Evolutionary conservation across 768 basidiomycete genomes (phyloP).

Genomic region (Cyclocybe aegerita): DNA sequence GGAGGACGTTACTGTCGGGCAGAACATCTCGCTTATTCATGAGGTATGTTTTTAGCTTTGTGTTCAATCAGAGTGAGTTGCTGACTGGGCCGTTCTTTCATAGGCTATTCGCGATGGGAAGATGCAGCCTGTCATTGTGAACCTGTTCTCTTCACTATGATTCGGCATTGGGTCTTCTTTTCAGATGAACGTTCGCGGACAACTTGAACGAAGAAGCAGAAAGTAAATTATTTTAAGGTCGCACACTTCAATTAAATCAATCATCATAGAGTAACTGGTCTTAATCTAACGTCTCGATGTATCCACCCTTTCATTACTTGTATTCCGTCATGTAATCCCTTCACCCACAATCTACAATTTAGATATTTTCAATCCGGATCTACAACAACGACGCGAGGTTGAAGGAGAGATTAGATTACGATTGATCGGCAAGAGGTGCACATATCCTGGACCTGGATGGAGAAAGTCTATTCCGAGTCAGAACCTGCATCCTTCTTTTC

Average conservation of each 20-base stretch:
- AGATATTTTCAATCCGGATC: background rate
- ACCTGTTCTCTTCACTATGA: slow-evolving; percentile 32
- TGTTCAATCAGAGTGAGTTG: background rate
- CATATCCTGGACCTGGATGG: too few relatives aligned
- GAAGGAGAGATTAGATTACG: background rate
- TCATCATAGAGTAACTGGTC: background rate
- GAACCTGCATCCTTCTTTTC: too few relatives aligned
- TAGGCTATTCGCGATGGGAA: slow-evolving; percentile 56
- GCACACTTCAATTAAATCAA: too few relatives aligned
- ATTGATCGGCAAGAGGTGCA: background rate
- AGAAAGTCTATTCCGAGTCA: too few relatives aligned
- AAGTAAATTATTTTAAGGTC: too few relatives aligned
- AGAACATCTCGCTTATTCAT: slow-evolving; percentile 72
- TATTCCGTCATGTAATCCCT: too few relatives aligned
- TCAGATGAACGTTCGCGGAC: too few relatives aligned
- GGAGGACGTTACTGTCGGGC: slow-evolving; percentile 68
- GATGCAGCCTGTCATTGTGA: slow-evolving; percentile 43
- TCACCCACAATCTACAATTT: background rate
- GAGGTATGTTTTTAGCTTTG: slow-evolving; percentile 50
- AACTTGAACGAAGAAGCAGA: too few relatives aligned
- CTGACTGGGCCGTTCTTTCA: background rate
- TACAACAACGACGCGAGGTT: background rate
- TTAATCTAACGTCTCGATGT: background rate
- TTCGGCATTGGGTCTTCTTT: background rate
- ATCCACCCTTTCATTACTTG: too few relatives aligned